A percentile compares a stretch with the other conserved stretches of the same genome.
phyloP scores from a whole-genome alignment of 2,329 filamentous ascomycete species.

The Fusarium bulbicola region DNA sequence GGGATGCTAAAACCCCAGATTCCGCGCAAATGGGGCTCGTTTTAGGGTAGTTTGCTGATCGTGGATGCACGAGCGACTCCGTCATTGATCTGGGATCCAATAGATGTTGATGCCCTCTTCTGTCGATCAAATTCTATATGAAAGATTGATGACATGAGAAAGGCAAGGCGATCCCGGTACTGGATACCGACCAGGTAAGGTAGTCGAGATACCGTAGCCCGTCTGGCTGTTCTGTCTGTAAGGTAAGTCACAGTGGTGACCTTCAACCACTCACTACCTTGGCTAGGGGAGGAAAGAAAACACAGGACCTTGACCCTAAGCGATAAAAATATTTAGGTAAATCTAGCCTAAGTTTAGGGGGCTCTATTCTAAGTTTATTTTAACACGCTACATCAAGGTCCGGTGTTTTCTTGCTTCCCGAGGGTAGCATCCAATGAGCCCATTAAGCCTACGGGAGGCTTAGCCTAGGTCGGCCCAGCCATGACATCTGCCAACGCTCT shows the following conservation, averaged over 20 bases:
- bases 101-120: neutral
- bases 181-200: no score
- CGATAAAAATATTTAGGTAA: no score
- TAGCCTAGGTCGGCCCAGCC: neutral
- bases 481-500: conserved; percentile 24
- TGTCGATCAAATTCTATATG: neutral
- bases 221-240: neutral
- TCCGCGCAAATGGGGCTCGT: conserved; percentile 5
- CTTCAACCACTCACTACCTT: neutral
- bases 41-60: conserved; percentile 18
- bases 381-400: no score
- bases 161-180: neutral
- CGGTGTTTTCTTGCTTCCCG: no score
- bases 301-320: no score
- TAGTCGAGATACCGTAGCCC: neutral
- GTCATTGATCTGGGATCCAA: conserved; percentile 3
- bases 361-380: no score
- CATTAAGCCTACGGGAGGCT: neutral
- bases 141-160: neutral
- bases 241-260: neutral
- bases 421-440: neutral
- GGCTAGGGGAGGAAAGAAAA: no score
- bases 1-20: conserved; percentile 17
- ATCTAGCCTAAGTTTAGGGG: no score
- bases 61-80: conserved; percentile 4